phyloP scores from a whole-genome alignment of 805 yeast species.

The Starmerella khaoyaiensis region DNA sequence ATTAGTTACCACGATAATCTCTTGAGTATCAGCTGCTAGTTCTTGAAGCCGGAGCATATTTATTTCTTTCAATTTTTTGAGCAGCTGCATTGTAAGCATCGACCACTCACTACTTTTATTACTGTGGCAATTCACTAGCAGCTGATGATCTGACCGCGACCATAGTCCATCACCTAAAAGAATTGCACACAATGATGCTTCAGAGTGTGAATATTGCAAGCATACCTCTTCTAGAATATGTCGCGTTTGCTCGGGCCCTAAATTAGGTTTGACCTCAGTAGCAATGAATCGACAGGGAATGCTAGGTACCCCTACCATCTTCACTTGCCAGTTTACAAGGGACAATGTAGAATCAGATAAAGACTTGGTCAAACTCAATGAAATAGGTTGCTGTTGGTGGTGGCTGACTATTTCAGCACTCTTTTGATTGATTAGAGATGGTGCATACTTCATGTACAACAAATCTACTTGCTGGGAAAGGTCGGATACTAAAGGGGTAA shows the following conservation, averaged over 20 bases:
- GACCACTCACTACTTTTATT: too few species aligned
- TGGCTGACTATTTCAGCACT: neutral
- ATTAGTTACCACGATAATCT: too few species aligned
- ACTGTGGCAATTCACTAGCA: too few species aligned
- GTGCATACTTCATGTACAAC: neutral
- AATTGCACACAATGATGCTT: constrained; percentile 12
- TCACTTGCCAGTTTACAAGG: constrained; percentile 15
- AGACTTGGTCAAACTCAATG: constrained; percentile 4
- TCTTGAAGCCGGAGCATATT: too few species aligned
- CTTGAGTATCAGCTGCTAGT: too few species aligned
- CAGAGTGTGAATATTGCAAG: constrained; percentile 2
- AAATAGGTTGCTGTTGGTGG: neutral
- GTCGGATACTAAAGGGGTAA: too few species aligned
- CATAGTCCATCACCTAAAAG: constrained; percentile 14
- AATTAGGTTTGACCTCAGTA: constrained; percentile 7
- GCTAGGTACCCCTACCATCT: constrained; percentile 17
- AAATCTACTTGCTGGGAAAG: neutral
- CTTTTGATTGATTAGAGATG: neutral
- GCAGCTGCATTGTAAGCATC: too few species aligned
- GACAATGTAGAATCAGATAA: neutral
- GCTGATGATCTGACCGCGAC: too few species aligned
- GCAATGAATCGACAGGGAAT: constrained; percentile 5
- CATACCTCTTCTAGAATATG: constrained; percentile 6
- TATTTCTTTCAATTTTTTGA: too few species aligned
- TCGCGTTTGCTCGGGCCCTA: constrained; percentile 9